phyloP scores from a whole-genome alignment of 2,329 filamentous ascomycete genomes.

The Gliomastix tumulicola region DNA sequence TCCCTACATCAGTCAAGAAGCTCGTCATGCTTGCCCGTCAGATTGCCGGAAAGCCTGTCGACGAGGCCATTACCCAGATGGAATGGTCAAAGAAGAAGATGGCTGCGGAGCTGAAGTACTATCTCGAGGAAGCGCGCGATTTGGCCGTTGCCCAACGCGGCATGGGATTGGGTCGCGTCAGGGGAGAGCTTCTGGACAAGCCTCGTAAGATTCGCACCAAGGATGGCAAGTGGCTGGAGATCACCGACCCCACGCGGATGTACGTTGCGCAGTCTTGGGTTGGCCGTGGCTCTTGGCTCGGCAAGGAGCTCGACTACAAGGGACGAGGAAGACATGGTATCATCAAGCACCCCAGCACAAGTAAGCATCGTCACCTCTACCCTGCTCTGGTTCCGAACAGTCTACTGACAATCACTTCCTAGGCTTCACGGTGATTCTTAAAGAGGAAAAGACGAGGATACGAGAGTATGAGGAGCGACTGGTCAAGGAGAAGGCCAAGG shows the following conservation, averaged over 20 bases:
- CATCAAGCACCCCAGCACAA: slow-evolving; percentile 65
- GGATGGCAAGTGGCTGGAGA: slow-evolving; percentile 63
- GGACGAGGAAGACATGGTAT: slow-evolving; percentile 66
- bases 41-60: slow-evolving; percentile 87
- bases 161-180: slow-evolving; percentile 65
- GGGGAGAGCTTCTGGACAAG: slow-evolving; percentile 27
- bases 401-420: slow-evolving; percentile 11
- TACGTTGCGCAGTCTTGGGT: slow-evolving; percentile 95
- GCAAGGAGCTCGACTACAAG: slow-evolving; percentile 57
- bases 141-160: slow-evolving; percentile 71
- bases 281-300: slow-evolving; percentile 61
- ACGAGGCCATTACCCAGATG: slow-evolving; percentile 93
- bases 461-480: slow-evolving; percentile 72
- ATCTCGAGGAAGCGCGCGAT: slow-evolving; percentile 76
- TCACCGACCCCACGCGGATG: slow-evolving; percentile 71
- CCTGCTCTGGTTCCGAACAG: neutral
- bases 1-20: slow-evolving; percentile 90
- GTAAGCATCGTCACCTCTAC: slow-evolving; percentile 39
- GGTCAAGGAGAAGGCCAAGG: slow-evolving; percentile 65
- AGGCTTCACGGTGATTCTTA: slow-evolving; percentile 76
- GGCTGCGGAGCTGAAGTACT: slow-evolving; percentile 69
- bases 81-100: slow-evolving; percentile 91
- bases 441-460: slow-evolving; percentile 88
- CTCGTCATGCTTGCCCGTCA: slow-evolving; percentile 78
- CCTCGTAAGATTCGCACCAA: slow-evolving; percentile 59